Percentiles rank a stretch among this genome's conserved stretches.
phyloP scores from a whole-genome alignment of 2,329 filamentous ascomycete genomes.

The Paraphoma sp. region DNA sequence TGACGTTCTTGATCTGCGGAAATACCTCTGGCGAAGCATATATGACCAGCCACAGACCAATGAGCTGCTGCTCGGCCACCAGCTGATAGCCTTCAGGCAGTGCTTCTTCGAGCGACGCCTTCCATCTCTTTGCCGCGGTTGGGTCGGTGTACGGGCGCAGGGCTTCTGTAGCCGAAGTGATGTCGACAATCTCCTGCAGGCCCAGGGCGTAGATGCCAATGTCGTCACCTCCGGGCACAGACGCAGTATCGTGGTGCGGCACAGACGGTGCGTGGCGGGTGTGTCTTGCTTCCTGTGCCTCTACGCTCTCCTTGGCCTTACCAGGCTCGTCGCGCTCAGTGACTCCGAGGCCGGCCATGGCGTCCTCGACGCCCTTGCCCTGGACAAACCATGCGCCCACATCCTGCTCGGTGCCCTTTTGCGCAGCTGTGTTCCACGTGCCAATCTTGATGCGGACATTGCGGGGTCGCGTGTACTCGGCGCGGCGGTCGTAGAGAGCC shows the following conservation, averaged over 20 bases:
- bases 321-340: slow-evolving; percentile 38
- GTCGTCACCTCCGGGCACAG: slow-evolving; percentile 66
- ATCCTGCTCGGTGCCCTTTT: slow-evolving; percentile 85
- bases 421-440: slow-evolving; percentile 91
- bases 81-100: slow-evolving; percentile 79
- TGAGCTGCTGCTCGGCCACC: slow-evolving; percentile 81
- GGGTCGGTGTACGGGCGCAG: slow-evolving; percentile 78
- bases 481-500: slow-evolving; percentile 72
- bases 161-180: slow-evolving; percentile 80
- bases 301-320: slow-evolving; percentile 51
- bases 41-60: slow-evolving; percentile 82
- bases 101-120: slow-evolving; percentile 73
- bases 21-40: slow-evolving; percentile 82
- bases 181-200: slow-evolving; percentile 89
- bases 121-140: slow-evolving; percentile 77
- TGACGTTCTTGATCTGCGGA: slow-evolving; percentile 79
- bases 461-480: slow-evolving; percentile 79
- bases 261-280: slow-evolving; percentile 52
- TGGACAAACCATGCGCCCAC: slow-evolving; percentile 87
- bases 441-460: slow-evolving; percentile 86
- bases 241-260: slow-evolving; percentile 53
- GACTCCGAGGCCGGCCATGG: slow-evolving; percentile 61
- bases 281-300: slow-evolving; percentile 56
- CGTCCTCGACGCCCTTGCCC: slow-evolving; percentile 72
- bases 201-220: slow-evolving; percentile 90